Evolutionary conservation across 805 yeast species (phyloP), one percentile per base, ranked within the genome.

Genomic region (Cyberlindnera misumaiensis): DNA sequence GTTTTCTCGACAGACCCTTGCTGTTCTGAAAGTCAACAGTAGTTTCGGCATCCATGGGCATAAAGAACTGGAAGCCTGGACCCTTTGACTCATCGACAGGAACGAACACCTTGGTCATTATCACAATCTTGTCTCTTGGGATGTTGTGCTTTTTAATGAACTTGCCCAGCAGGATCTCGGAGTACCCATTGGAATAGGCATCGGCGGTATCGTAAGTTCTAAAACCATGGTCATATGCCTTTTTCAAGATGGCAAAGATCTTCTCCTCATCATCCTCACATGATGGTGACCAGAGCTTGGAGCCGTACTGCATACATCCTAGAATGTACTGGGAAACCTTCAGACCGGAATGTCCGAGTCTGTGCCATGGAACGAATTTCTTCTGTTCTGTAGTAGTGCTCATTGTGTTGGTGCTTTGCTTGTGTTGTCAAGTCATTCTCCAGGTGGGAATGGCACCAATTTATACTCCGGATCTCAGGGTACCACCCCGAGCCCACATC

Each of bases 301-400:
- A 39, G 11, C 80, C 80, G 46, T 57, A 71, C 2, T 72, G 56
- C 80, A 74, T 73, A 46, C 76, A 72, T 6, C 81, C 82, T 9
- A 74, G 67, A 37, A 75, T 61, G 16, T 74, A 51, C 28, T 64
- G 64, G 27, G 79, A 68, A 28, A 75, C 60, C 44, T 65, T 64
- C 30, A 75, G 58, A 2, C 80, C 80, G 0, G 76, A 63, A 13
- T 54, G 48, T 4, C 78, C 79, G 10, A 62, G 37, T 24, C 45
- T 39, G 11, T 28, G 17, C 54, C 54, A 49, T 35, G n/a, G n/a
- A n/a, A n/a, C n/a, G n/a, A n/a, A n/a, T n/a, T n/a, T n/a, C n/a
- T n/a, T n/a, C n/a, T n/a, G n/a, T n/a, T n/a, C n/a, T n/a, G n/a
- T n/a, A n/a, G n/a, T n/a, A n/a, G n/a, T n/a, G n/a, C n/a, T n/a